Evolutionary conservation across 148 eudicot genomes (phyloP).

Genomic region (Cornus controversa): DNA sequence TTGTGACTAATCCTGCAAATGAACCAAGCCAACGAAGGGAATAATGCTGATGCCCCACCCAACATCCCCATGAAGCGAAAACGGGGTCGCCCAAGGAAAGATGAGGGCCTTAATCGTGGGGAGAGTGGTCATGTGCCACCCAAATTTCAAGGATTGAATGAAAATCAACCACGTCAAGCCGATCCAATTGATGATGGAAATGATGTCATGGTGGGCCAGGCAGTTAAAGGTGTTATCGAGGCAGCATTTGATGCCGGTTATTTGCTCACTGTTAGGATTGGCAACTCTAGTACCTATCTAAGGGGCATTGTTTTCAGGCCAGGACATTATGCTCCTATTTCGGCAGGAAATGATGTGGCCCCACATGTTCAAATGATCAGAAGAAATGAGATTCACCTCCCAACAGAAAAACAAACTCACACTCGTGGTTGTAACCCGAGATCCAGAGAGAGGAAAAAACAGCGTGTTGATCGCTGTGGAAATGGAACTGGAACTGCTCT

Average conservation of each 20-base stretch:
- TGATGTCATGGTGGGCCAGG: slow-evolving; percentile 38
- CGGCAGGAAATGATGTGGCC: slow-evolving; percentile 79
- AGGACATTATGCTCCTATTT: slow-evolving; percentile 71
- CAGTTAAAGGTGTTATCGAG: slow-evolving; percentile 50
- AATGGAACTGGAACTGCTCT: slow-evolving; percentile 22
- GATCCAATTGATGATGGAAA: slow-evolving; percentile 18
- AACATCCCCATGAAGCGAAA: slow-evolving; percentile 46
- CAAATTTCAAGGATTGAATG: slow-evolving; percentile 18
- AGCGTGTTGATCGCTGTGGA: slow-evolving; percentile 8
- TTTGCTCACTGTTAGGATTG: slow-evolving; percentile 48
- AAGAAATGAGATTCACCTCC: slow-evolving; percentile 55
- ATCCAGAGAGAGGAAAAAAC: slow-evolving; percentile 34
- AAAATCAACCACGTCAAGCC: slow-evolving; percentile 16
- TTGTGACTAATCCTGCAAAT: slow-evolving; percentile 31
- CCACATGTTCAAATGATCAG: slow-evolving; percentile 68
- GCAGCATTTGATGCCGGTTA: slow-evolving; percentile 55
- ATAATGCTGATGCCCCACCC: slow-evolving; percentile 25
- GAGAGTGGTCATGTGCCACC: slow-evolving; percentile 28
- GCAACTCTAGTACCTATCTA: slow-evolving; percentile 61
- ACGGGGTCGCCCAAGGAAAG: slow-evolving; percentile 92
- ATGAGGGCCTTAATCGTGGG: slow-evolving; percentile 36
- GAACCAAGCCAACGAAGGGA: slow-evolving; percentile 43
- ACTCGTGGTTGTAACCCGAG: slow-evolving; percentile 23
- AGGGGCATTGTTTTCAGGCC: slow-evolving; percentile 94
- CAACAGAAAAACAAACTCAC: slow-evolving; percentile 27